phyloP scores from a whole-genome alignment of 192 early-diverging fungal species.

The Diversispora epigaea region DNA sequence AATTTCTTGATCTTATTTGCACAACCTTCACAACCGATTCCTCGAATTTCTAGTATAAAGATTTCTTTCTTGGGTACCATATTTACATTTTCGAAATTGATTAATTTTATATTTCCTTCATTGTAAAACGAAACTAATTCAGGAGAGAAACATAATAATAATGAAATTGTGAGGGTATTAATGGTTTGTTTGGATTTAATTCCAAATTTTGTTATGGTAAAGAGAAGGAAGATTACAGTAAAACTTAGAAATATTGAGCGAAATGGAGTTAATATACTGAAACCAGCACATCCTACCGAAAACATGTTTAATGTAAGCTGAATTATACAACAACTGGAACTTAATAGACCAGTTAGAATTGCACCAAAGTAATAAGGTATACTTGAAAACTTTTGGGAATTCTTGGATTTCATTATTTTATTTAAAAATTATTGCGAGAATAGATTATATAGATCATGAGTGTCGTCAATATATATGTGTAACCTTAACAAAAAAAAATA shows the following conservation, averaged over 20 bases:
- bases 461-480: no score
- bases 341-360: conserved; percentile 39
- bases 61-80: background rate
- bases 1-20: conserved; percentile 48
- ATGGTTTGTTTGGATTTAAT: conserved; percentile 30
- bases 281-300: conserved; percentile 57
- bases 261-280: conserved; percentile 52
- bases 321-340: conserved; percentile 54
- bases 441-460: no score
- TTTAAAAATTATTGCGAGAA: no score
- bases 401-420: no score
- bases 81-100: background rate
- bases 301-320: conserved; percentile 54
- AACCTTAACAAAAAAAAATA: no score
- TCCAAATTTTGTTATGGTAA: conserved; percentile 35
- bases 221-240: conserved; percentile 32
- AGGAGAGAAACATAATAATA: conserved; percentile 42
- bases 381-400: no score
- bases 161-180: conserved; percentile 23
- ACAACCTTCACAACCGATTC: conserved; percentile 53
- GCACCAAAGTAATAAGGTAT: conserved; percentile 33
- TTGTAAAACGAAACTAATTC: conserved; percentile 47
- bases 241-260: conserved; percentile 43
- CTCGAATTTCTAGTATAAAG: conserved; percentile 36
- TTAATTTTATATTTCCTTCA: conserved; percentile 14